Conservation (phyloP, 2,329 filamentous ascomycete genomes). For the Xylariaceae sp. region DNA sequence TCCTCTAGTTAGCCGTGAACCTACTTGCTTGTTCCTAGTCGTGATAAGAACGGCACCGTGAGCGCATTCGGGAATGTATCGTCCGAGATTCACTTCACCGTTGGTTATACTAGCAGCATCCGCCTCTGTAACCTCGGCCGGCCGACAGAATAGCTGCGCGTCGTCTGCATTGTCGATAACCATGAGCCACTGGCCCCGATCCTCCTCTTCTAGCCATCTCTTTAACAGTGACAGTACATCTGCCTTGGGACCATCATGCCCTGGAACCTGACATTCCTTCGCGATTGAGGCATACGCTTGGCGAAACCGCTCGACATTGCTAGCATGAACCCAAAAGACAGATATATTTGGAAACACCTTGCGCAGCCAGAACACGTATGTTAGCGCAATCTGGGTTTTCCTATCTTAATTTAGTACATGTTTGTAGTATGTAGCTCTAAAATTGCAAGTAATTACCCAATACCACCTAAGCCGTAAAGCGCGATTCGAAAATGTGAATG, state of each 20-base stretch:
- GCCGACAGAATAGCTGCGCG: too few species aligned
- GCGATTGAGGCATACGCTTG: slow-evolving; percentile 39
- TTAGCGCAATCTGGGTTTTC: slow-evolving; percentile 45
- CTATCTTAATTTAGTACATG: slow-evolving; percentile 31
- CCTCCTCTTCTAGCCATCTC: slow-evolving; percentile 38
- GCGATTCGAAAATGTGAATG: too few species aligned
- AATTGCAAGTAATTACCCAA: background rate
- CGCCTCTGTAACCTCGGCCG: too few species aligned
- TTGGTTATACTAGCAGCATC: too few species aligned
- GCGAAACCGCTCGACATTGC: slow-evolving; percentile 40
- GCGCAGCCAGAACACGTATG: slow-evolving; percentile 35
- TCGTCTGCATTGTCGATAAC: too few species aligned
- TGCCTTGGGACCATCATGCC: slow-evolving; percentile 7
- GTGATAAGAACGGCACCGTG: slow-evolving; percentile 45
- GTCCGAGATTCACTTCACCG: too few species aligned
- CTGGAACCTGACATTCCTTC: slow-evolving; percentile 34
- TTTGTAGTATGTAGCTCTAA: too few species aligned
- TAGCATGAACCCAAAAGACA: slow-evolving; percentile 46
- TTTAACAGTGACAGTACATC: slow-evolving; percentile 38
- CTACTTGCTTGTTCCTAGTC: slow-evolving; percentile 44
- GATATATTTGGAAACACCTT: slow-evolving; percentile 33
- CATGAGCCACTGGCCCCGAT: slow-evolving; percentile 31
- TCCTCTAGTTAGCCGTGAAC: slow-evolving; percentile 33
- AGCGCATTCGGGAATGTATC: slow-evolving; percentile 38
- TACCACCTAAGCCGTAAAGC: background rate